These are phyloP conservation scores for Parasitella parasitica DNA, from an alignment of 371 early-diverging fungal genomes.

Conservation along the genomic window DNA sequence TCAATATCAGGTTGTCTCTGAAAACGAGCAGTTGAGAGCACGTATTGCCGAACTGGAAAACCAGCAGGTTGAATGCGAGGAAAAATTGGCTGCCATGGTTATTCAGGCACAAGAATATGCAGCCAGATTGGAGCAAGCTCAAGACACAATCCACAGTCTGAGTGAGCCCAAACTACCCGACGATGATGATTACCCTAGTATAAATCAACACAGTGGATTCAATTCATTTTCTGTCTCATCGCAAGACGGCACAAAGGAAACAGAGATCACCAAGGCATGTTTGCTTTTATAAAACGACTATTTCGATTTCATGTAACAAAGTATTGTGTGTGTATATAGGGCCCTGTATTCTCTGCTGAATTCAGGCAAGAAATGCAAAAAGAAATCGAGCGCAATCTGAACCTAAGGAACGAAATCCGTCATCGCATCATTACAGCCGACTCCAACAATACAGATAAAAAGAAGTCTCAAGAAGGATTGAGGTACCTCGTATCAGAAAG, in stretches of 20 bases:
- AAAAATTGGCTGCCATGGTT: constrained; percentile 60
- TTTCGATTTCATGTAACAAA: too few species aligned
- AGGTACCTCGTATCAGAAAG: constrained; percentile 50
- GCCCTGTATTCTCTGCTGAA: constrained; percentile 55
- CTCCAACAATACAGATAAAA: constrained; percentile 31
- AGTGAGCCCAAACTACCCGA: constrained; percentile 48
- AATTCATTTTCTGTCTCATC: constrained; percentile 29
- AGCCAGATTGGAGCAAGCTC: constrained; percentile 61
- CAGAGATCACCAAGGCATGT: constrained; percentile 51
- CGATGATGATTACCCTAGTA: constrained; percentile 45
- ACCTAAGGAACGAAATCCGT: constrained; percentile 44
- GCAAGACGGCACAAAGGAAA: constrained; percentile 32
- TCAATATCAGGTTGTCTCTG: constrained; percentile 56
- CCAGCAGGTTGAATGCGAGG: constrained; percentile 62
- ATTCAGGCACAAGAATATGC: constrained; percentile 69
- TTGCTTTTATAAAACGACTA: not conserved
- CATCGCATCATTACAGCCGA: constrained; percentile 50
- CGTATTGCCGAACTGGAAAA: constrained; percentile 64
- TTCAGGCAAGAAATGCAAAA: constrained; percentile 57
- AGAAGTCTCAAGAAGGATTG: constrained; percentile 48
- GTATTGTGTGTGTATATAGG: too few species aligned
- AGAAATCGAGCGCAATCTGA: constrained; percentile 51
- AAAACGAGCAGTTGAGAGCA: constrained; percentile 60
- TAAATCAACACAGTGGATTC: constrained; percentile 17
- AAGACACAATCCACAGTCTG: constrained; percentile 62